Percentiles rank a stretch among this genome's conserved stretches.
Evolutionary conservation across 257 asterid genomes (phyloP).

Genomic region (Solanum pimpinellifolium): DNA sequence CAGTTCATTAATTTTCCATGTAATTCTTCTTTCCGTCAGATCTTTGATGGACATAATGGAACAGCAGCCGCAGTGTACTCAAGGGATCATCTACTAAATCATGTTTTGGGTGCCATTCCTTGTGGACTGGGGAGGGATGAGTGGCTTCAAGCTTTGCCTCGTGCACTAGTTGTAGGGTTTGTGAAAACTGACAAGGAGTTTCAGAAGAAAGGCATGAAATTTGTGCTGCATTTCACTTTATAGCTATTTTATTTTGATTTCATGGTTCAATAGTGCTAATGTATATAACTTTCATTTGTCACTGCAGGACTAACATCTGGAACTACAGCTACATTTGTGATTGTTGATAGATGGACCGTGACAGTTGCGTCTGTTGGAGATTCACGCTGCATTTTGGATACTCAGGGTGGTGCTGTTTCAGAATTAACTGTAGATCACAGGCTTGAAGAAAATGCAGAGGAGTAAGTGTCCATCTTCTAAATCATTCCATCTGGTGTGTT

Average conservation of each 20-base stretch:
- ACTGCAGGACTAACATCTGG: conserved; percentile 76
- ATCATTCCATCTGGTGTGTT: neutral
- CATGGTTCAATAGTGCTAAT: neutral
- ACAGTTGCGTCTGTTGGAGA: conserved; percentile 92
- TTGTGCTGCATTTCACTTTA: neutral
- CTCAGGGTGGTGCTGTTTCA: conserved; percentile 54
- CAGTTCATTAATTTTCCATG: neutral
- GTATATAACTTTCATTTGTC: neutral
- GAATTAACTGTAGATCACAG: conserved; percentile 83
- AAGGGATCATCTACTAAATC: conserved; percentile 45
- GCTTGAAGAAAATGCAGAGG: conserved; percentile 79
- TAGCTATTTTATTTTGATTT: neutral
- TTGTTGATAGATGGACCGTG: conserved; percentile 83
- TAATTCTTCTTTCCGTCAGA: conserved; percentile 15
- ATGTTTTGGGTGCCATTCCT: conserved; percentile 59
- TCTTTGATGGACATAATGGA: conserved; percentile 87
- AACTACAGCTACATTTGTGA: conserved; percentile 79
- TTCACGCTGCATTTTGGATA: conserved; percentile 78
- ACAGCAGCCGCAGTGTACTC: conserved; percentile 64
- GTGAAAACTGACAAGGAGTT: conserved; percentile 86
- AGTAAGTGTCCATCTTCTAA: conserved; percentile 25
- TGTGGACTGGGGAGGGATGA: conserved; percentile 61
- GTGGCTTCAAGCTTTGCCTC: conserved; percentile 82
- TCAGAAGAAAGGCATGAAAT: conserved; percentile 54
- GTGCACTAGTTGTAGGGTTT: conserved; percentile 86